phyloP scores from a whole-genome alignment of 768 basidiomycete genomes.

The Mycena polygramma region DNA sequence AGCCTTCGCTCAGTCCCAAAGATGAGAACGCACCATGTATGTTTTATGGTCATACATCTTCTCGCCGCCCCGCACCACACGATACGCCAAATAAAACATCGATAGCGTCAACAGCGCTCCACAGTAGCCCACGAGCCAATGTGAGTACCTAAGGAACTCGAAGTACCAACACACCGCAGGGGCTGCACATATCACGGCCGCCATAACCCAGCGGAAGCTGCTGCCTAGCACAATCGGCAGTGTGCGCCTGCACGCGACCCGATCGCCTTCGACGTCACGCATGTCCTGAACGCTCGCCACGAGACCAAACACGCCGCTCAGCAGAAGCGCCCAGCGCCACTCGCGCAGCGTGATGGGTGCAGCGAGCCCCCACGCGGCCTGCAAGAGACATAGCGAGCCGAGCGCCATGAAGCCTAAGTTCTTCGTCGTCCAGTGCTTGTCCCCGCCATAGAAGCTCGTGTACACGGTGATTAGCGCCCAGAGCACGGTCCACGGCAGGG shows the following conservation, averaged over 20 bases:
- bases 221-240: constrained; percentile 56
- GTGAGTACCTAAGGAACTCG: constrained; percentile 19
- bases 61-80: constrained; percentile 18
- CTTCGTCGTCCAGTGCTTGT: constrained; percentile 31
- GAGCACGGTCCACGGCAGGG: constrained; percentile 32
- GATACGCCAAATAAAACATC: constrained; percentile 34
- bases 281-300: constrained; percentile 58
- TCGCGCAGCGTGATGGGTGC: constrained; percentile 23
- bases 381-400: constrained; percentile 27
- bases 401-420: constrained; percentile 31
- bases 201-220: constrained; percentile 43
- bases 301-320: constrained; percentile 48
- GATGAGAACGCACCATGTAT: constrained; percentile 26
- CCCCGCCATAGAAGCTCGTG: constrained; percentile 31
- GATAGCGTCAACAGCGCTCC: constrained; percentile 14
- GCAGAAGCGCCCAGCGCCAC: constrained; percentile 23
- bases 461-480: constrained; percentile 27
- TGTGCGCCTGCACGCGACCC: constrained; percentile 50
- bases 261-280: constrained; percentile 56
- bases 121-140: constrained; percentile 20
- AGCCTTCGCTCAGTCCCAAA: not conserved
- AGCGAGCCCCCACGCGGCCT: constrained; percentile 29
- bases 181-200: constrained; percentile 14
- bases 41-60: constrained; percentile 33
- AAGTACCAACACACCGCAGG: constrained; percentile 28